Evolutionary conservation across 371 early-diverging fungal species (phyloP), one percentile per base, ranked within the genome.

Genomic region (Mucor irregularis): DNA sequence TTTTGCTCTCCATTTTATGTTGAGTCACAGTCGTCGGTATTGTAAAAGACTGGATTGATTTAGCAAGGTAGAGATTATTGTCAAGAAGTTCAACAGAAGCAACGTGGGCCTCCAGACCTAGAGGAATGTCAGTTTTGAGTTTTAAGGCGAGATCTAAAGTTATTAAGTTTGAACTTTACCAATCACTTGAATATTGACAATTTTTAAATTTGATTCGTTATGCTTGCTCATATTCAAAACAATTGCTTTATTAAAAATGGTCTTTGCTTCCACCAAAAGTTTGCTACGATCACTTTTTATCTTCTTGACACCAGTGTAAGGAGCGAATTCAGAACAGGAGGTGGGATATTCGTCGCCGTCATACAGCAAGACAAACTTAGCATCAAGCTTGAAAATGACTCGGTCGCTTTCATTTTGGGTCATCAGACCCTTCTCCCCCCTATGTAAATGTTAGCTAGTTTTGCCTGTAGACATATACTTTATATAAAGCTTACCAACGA

Each of bases 221-320:
- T 21, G 13, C 34, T 48, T 38, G 16, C 21, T 11, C 39, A 46
- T 9, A 31, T 28, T 16, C 31, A 46, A 30, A 30, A 30, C 19
- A 31, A 53, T 43, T 31, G 43, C 33, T 46, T 31, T 28, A 13
- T 46, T 46, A 28, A 30, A 46, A 17, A 46, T 14, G 13, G 30
- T 30, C 19, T 48, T 48, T 26, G 48, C 48, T 48, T 48, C 34
- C 10, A 48, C 48, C 31, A 48, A 34, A 21, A 48, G 28, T 14
- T 48, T 48, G 21, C 48, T 48, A 16, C 48, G 28, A 14, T 48
- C 48, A n/a, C 13, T 34, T 48, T 48, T 48, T 16, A 48, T 48
- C 21, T 48, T 29, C 5, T 45, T 45, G 24, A n/a, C 14, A 40
- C 28, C 45, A 16, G 45, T 26, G 28, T 45, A 45, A 10, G 45